Evolutionary conservation across 2,329 filamentous ascomycete species (phyloP), one percentile per base, ranked within the genome.

Genomic region (Chalara sp.): DNA sequence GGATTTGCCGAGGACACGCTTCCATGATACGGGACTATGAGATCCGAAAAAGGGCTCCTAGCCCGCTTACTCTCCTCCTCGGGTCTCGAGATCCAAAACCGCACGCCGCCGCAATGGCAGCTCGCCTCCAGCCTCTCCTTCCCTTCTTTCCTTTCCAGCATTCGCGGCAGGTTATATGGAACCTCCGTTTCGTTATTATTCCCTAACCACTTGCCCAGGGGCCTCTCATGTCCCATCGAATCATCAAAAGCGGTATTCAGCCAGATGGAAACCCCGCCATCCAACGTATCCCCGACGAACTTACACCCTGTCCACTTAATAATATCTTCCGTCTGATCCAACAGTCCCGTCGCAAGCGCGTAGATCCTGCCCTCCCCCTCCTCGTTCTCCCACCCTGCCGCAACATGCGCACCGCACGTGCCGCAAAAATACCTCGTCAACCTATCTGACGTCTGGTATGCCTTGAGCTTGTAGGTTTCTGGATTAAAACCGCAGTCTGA

Each of bases 71-170:
- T 81, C 6, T 63, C 63, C 1, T 59, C 62, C 51, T 76, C 70
- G 0, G 83, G 83, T 3, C 73, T 74, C 5, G 75, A 76, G 59
- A 87, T 73, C 58, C 68, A 71, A 62, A 86, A 79, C 10, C 71
- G 63, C 10, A 86, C 71, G 2, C 70, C 74, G 5, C 70, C 68
- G 62, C 82, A 86, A 58, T 76, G 73, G 58, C 79, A 83, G 55
- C 66, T 65, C 5, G 71, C 76, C 44, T 68, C 66, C 8, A 81
- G 57, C 50, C 46, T 53, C 28, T 50, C 45, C 6, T 52, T 32
- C 6, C 42, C n/a, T 51, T 21, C 21, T 21, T 21, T 21, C 21
- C 21, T 21, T 21, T 21, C 21, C 21, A 21, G 21, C 21, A 21
- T 21, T 3, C 3, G 21, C 21, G 21, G 21, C 21, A 21, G 21